Evolutionary conservation across 805 yeast genomes (phyloP).

Genomic region (Lachancea quebecensis): DNA sequence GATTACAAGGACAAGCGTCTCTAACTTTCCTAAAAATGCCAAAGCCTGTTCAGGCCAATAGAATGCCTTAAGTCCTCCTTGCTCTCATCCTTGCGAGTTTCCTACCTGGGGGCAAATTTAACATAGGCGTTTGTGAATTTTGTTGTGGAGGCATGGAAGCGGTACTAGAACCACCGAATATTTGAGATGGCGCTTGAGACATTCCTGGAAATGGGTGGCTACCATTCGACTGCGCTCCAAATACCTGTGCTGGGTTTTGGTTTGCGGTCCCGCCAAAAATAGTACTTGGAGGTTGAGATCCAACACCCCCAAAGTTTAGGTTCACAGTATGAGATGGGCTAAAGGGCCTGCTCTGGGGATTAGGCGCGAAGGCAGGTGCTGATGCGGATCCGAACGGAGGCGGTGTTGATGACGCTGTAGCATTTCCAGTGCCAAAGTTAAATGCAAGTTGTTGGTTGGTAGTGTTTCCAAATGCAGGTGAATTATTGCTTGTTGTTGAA

Average conservation of each 20-base stretch:
- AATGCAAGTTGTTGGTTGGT: constrained; percentile 8
- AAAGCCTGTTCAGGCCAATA: background rate
- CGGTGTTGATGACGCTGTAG: constrained; percentile 9
- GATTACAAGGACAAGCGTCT: too few relatives aligned
- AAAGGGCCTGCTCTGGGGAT: constrained; percentile 13
- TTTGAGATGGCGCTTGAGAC: constrained; percentile 5
- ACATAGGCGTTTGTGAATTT: constrained; percentile 3
- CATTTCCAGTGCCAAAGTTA: constrained; percentile 7
- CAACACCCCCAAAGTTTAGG: constrained; percentile 20
- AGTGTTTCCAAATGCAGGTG: constrained; percentile 19
- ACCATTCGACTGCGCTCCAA: constrained; percentile 10
- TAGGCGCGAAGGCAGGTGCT: constrained; percentile 1
- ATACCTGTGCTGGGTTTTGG: constrained; percentile 20
- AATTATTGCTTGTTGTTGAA: constrained; percentile 10
- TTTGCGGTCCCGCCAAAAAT: constrained; percentile 7
- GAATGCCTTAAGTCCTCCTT: constrained; percentile 14
- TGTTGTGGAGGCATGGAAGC: constrained; percentile 3
- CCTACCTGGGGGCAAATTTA: constrained; percentile 17
- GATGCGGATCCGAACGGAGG: constrained; percentile 10
- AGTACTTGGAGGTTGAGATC: constrained; percentile 9
- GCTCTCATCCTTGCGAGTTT: constrained; percentile 29
- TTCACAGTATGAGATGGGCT: constrained; percentile 24
- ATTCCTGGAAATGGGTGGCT: background rate
- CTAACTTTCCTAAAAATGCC: too few relatives aligned
- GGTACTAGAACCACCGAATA: constrained; percentile 6